These are phyloP conservation scores for Stygiomarasmius scandens DNA, from an alignment of 1,284 basidiomycete species.

Conservation along the genomic window DNA sequence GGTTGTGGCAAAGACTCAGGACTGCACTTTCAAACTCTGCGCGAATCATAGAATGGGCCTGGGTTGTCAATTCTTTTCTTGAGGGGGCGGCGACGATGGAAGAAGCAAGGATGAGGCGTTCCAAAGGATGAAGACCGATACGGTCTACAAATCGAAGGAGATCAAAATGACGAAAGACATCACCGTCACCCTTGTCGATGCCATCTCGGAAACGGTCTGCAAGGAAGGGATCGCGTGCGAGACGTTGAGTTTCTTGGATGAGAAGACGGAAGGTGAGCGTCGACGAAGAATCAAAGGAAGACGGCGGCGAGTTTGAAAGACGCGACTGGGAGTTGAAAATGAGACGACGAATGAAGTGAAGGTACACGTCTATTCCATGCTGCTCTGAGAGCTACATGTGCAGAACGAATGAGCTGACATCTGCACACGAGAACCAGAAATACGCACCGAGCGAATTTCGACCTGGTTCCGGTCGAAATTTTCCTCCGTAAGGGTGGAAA, in stretches of 20 bases:
- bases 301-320: constrained; percentile 56
- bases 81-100: constrained; percentile 71
- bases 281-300: constrained; percentile 69
- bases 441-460: constrained; percentile 87
- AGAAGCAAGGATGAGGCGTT: constrained; percentile 75
- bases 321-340: constrained; percentile 82
- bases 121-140: constrained; percentile 76
- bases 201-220: constrained; percentile 86
- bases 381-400: constrained; percentile 81
- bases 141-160: constrained; percentile 78
- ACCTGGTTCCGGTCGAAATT: constrained; percentile 90
- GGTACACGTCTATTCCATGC: constrained; percentile 93
- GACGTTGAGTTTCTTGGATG: constrained; percentile 84
- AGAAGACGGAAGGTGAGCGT: constrained; percentile 80
- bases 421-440: constrained; percentile 16
- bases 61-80: constrained; percentile 67
- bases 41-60: constrained; percentile 70
- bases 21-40: constrained; percentile 78
- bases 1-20: constrained; percentile 70
- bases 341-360: constrained; percentile 93
- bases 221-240: constrained; percentile 84
- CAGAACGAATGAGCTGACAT: constrained; percentile 21
- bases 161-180: constrained; percentile 80
- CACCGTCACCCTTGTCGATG: constrained; percentile 81
- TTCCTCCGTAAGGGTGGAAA: constrained; percentile 92